A percentile compares a stretch with the other conserved stretches of the same genome.
phyloP scores from a whole-genome alignment of 2,329 filamentous ascomycete species.

The Neofusicoccum umdonicola region DNA sequence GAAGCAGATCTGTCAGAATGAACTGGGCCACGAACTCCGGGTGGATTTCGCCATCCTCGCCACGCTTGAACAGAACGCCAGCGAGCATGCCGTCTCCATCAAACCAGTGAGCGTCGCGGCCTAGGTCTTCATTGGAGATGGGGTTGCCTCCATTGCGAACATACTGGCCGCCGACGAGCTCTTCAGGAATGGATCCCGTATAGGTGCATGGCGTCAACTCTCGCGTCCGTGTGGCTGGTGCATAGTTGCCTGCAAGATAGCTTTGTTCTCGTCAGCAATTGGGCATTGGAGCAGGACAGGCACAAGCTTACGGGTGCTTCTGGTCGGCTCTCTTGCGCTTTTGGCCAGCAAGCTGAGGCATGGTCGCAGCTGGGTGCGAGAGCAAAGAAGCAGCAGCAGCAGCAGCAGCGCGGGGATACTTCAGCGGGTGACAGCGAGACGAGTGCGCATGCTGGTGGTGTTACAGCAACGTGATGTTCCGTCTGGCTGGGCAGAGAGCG shows the following conservation, averaged over 20 bases:
- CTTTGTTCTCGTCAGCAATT: conserved; percentile 28
- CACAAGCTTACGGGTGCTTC: conserved; percentile 41
- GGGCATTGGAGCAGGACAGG: background rate
- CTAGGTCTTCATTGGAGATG: conserved; percentile 58
- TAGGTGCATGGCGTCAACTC: conserved; percentile 58
- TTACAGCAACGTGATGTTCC: background rate
- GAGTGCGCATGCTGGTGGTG: background rate
- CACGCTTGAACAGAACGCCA: conserved; percentile 59
- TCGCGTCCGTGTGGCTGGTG: conserved; percentile 58
- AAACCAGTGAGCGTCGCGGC: conserved; percentile 69
- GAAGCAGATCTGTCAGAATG: conserved; percentile 64
- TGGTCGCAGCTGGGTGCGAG: background rate
- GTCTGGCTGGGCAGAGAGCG: background rate
- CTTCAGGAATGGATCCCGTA: conserved; percentile 60
- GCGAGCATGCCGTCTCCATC: conserved; percentile 74
- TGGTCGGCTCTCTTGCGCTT: conserved; percentile 27
- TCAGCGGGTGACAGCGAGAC: background rate
- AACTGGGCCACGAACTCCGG: conserved; percentile 70
- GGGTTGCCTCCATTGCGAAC: conserved; percentile 72
- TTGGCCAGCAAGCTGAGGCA: background rate
- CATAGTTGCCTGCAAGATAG: conserved; percentile 68
- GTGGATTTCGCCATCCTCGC: conserved; percentile 41
- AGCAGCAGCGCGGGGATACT: background rate
- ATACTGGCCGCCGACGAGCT: conserved; percentile 67
- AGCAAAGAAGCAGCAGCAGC: background rate